phyloP scores from a whole-genome alignment of 192 early-diverging fungal species.

The Phycomyces nitens region DNA sequence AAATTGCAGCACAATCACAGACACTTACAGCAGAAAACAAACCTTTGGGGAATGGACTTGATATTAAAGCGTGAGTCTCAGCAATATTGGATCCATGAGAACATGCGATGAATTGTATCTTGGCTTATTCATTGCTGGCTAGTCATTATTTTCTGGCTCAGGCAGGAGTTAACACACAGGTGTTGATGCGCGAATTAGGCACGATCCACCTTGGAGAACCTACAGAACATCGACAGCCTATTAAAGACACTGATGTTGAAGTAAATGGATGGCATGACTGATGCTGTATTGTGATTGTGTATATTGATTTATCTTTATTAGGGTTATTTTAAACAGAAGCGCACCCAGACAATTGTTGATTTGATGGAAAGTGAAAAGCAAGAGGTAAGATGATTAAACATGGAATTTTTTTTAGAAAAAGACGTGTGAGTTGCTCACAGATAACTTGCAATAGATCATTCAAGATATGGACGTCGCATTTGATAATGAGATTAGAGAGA shows the following conservation, averaged over 20 bases:
- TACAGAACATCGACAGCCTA: slow-evolving; percentile 69
- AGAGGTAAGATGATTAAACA: too few relatives aligned
- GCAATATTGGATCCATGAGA: too few relatives aligned
- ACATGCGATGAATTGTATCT: too few relatives aligned
- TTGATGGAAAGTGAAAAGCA: slow-evolving; percentile 70
- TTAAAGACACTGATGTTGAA: slow-evolving; percentile 82
- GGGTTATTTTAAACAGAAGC: slow-evolving; percentile 68
- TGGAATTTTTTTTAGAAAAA: too few relatives aligned
- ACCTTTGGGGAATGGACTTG: slow-evolving; percentile 33
- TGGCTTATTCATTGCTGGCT: background rate
- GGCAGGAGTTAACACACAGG: slow-evolving; percentile 75
- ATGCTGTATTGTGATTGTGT: background rate
- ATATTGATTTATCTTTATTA: slow-evolving; percentile 8
- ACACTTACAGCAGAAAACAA: slow-evolving; percentile 51
- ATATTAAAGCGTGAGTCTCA: slow-evolving; percentile 48
- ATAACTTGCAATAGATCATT: too few relatives aligned
- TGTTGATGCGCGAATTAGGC: slow-evolving; percentile 55
- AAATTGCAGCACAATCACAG: slow-evolving; percentile 84
- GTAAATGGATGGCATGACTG: too few relatives aligned
- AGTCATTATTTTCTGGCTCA: slow-evolving; percentile 75
- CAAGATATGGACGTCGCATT: slow-evolving; percentile 6
- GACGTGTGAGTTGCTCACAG: too few relatives aligned
- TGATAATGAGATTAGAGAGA: background rate
- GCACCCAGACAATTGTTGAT: slow-evolving; percentile 71
- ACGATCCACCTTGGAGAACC: slow-evolving; percentile 67